Evolutionary conservation across 2,329 filamentous ascomycete species (phyloP), one percentile per base, ranked within the genome.

Genomic region (Hysterium pulicare): DNA sequence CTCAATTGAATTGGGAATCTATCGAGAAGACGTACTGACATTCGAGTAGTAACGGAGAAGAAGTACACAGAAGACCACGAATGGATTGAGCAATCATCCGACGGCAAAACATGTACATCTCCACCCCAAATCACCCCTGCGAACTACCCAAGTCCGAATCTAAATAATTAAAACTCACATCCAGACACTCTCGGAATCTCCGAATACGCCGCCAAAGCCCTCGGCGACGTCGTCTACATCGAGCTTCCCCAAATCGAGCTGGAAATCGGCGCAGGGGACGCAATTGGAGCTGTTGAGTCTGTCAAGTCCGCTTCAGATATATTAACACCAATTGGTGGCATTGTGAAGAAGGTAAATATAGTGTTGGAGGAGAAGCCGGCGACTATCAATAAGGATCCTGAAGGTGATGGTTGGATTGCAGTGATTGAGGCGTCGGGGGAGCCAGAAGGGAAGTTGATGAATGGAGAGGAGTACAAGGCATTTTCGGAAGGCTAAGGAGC

Each of bases 251-350:
- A 84, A 54, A 64, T 76, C 42, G 84, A 82, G 52, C 74, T 83
- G 55, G 79, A 84, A 58, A 78, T 95, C 48, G 70, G 71, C 45
- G 79, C 83, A 44, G 90, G 90, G 59, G 91, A 97, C 64, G 78
- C 86, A 51, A 86, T 97, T 55, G 93, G 93, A 54, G 90, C 91
- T 47, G 91, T 98, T 57, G 93, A 98, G 76, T 96, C 90, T 2
- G 93, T 98, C 70, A 98, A 98, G 78, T 93, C 86, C 49, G 93
- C 93, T n/a, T 91, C 88, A 50, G 93, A 98, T 68, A 95, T 98
- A 75, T 86, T 95, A 73, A 84, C 89, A 11, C 93, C 93, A 15
- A 79, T 96, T 53, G 73, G 78, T 40, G 91, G 91, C 63, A 86
- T 74, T 55, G 81, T 98, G 47, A 77, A 81, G 28, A 80, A 85